Evolutionary conservation across 352 stramenopile genomes (phyloP), one percentile per base, ranked within the genome.

Genomic region (Phytophthora pisi): DNA sequence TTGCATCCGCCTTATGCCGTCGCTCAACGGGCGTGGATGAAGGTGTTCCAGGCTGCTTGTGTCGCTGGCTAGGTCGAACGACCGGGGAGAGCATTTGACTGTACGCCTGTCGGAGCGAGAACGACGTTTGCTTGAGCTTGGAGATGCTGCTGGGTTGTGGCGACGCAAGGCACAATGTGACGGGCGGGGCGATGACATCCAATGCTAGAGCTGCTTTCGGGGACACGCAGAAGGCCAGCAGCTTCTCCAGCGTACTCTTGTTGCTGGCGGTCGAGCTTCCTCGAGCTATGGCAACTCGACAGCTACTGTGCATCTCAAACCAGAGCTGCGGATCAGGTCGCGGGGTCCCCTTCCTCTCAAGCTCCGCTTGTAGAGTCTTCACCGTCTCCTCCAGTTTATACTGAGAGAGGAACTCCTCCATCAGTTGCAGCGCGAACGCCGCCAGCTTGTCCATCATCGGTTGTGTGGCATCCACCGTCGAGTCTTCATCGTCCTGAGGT

Each of bases 231-330:
- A 89, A 90, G 11, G 76, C 68, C 20, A 92, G 40, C 0, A 92
- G 74, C 20, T 78, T 78, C 52, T 92, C 82, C 5, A 90, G 45
- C 15, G 77, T 79, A 23, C 42, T 18, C 16, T n/a, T 47, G 45
- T 70, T 80, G 9, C 52, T 57, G 5, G 11, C 34, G n/a, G 53
- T 55, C 6, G 61, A 68, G 36, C 57, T 52, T 55, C 51, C 64
- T 62, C 56, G 64, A 20, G 54, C 50, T 18, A 92, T 57, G 4
- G 75, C 70, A 2, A 52, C 66, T 28, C 78, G 73, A 50, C 82
- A 91, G 46, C 72, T 75, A 24, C 75, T 68, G 42, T 86, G 61
- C 80, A 92, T 85, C 20, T 88, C 77, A 26, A 79, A 84, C 84
- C 84, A 91, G 45, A 91, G 63, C 5, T 83, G 70, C 0, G 72